These are phyloP conservation scores for Cercospora sojina DNA, from an alignment of 2,329 filamentous ascomycete species.

Conservation along the genomic window DNA sequence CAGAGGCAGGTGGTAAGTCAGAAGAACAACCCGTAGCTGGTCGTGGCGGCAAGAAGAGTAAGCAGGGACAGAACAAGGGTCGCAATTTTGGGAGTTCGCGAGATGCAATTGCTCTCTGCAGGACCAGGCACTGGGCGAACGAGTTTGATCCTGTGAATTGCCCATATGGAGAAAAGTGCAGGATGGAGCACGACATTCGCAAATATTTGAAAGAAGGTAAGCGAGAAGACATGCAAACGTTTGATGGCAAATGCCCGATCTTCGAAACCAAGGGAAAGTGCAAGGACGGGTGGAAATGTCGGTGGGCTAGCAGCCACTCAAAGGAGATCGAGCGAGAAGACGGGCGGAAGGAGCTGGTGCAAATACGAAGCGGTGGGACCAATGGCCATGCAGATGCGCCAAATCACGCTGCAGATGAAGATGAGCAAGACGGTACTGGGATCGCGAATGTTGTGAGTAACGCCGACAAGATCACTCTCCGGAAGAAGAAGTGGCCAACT, in stretches of 20 bases:
- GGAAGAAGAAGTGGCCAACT: constrained; percentile 68
- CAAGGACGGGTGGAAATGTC: constrained; percentile 87
- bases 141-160: constrained; percentile 81
- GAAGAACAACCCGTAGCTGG: constrained; percentile 33
- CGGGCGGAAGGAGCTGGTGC: constrained; percentile 76
- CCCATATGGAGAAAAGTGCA: constrained; percentile 76
- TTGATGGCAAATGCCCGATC: constrained; percentile 76
- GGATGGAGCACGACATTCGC: constrained; percentile 77
- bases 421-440: constrained; percentile 51
- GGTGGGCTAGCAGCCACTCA: constrained; percentile 85
- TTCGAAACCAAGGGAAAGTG: constrained; percentile 76
- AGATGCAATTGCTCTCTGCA: constrained; percentile 76
- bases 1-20: constrained; percentile 53
- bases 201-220: constrained; percentile 82
- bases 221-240: constrained; percentile 72
- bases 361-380: constrained; percentile 56
- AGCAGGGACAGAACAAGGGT: constrained; percentile 76
- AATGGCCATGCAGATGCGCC: constrained; percentile 13
- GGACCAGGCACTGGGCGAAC: constrained; percentile 65
- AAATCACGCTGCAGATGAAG: constrained; percentile 36
- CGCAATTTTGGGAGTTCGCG: constrained; percentile 77
- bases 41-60: constrained; percentile 50
- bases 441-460: constrained; percentile 73
- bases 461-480: constrained; percentile 70
- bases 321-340: constrained; percentile 74